Base-by-base conservation (phyloP, 1,284 basidiomycete species). In the Moniliophthora roreri region DNA sequence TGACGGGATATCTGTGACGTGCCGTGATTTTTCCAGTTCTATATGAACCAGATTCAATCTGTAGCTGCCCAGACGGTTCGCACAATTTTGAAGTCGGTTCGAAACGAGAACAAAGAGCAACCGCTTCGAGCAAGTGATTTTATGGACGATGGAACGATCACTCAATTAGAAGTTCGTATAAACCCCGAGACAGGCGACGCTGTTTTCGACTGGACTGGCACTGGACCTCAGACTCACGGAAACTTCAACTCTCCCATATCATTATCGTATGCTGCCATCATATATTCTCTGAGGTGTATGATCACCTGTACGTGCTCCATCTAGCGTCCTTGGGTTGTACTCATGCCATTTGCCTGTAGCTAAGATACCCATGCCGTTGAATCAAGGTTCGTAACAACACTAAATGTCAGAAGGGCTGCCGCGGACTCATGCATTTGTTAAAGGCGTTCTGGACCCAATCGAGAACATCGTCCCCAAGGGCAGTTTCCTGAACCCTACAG, bases 191-290 rank as follows among this genome's bases (percentile, higher is more conserved):
- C 35, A 15, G 49, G 53, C 16, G 32, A 45, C 36, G 53, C 53
- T 36, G 37, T 45, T 8, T 54, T 54, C 34, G 53, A 54, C 32
- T 50, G 48, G 48, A 46, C 48, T 9, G 53, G 53, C 10, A 54
- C 48, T 7, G 53, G 53, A 8, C 41, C 48, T n/a, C 40, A 54
- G 26, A 51, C 48, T 7, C 47, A 53, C 28, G 45, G 46, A n/a
- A 53, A 53, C 35, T 52, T 52, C 34, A 52, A 52, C 42, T 46
- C 23, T 23, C 51, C 51, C 2, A 52, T 52, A 13, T 52, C 51
- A 7, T 36, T 52, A 10, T 52, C 51, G 7, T 52, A 52, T 38
- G 51, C 52, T 34, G 52, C 52, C 24, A 53, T 53, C 46, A 53
- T 53, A 15, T 53, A 53, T 35, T 23, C 35, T 28, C 21, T 53